These are phyloP conservation scores for Chaetomium fimeti DNA, from an alignment of 495 filamentous ascomycete genomes.

Conservation along the genomic window DNA sequence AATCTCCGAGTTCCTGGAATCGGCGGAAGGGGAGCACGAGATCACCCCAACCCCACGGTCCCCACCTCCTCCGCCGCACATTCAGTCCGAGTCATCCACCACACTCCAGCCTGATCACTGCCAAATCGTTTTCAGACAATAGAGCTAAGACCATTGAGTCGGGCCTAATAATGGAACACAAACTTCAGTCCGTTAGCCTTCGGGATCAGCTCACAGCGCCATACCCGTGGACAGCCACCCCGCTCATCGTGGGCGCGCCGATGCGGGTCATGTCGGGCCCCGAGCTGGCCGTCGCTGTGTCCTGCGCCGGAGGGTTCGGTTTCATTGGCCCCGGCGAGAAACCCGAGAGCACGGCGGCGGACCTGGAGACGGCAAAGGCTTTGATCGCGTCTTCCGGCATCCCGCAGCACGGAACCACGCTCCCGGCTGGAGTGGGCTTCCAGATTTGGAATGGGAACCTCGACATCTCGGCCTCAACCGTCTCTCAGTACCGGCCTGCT, in stretches of 20 bases:
- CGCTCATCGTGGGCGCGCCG: constrained; percentile 66
- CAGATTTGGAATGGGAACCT: constrained; percentile 80
- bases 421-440: constrained; percentile 89
- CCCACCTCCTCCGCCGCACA: background rate
- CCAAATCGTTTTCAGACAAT: background rate
- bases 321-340: constrained; percentile 88
- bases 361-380: constrained; percentile 67
- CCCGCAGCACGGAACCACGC: constrained; percentile 67
- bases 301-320: constrained; percentile 89
- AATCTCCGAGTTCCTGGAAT: background rate
- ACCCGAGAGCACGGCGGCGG: constrained; percentile 69
- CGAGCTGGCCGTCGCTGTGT: constrained; percentile 83
- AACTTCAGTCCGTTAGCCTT: constrained; percentile 14
- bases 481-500: constrained; percentile 53
- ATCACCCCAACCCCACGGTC: background rate
- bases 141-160: background rate
- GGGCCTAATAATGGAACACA: constrained; percentile 3
- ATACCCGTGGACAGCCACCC: constrained; percentile 64
- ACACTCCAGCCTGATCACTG: background rate
- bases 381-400: constrained; percentile 54
- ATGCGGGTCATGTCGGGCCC: constrained; percentile 71
- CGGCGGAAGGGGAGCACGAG: constrained; percentile 3
- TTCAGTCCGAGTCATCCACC: background rate
- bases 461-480: constrained; percentile 40
- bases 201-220: constrained; percentile 15